Evolutionary conservation across 345 rosid species (phyloP), one percentile per base, ranked within the genome.

Genomic region (Hirschfeldia incana): DNA sequence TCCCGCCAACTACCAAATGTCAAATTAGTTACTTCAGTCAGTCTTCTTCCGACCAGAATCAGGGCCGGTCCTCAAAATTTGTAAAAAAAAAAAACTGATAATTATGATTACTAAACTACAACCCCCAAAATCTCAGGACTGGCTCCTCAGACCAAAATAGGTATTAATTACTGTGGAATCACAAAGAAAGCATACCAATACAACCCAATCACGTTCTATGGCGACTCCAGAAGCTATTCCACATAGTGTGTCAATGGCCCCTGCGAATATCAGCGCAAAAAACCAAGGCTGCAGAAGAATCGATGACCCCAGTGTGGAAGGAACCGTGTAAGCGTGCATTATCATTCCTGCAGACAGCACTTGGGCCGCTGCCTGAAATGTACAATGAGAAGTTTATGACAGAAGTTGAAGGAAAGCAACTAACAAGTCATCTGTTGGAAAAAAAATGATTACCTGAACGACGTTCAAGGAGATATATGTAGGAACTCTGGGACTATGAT

Each of bases 161-260:
- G 32, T 79, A 76, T 44, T 59, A 42, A 29, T 26, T 26, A 33
- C 9, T 9, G 46, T 12, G 78, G 37, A 62, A 67, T 21, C 58
- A 75, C 37, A 34, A 62, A 39, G 66, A 68, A 39, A 82, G 28
- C 72, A 60, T 88, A 94, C 99, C 97, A 90, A 88, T 65, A 95
- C 98, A 76, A 92, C 90, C 98, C 98, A 94, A 68, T 94, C 98
- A 65, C 98, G 92, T 78, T 94, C 98, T 85, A 88, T 83, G 65
- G 97, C 92, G 57, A 94, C 97, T 29, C 98, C 98, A 17, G 89
- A 76, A 37, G 98, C 97, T 62, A 92, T 84, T 39, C 98, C 98
- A 62, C 92, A 87, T 60, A 94, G 83, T 75, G 92, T 87, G 81
- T 94, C 98, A 66, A 94, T 34, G 61, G 98, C 92, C 59, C 96